phyloP scores from a whole-genome alignment of 2,329 filamentous ascomycete genomes.

The Talaromyces amestolkiae region DNA sequence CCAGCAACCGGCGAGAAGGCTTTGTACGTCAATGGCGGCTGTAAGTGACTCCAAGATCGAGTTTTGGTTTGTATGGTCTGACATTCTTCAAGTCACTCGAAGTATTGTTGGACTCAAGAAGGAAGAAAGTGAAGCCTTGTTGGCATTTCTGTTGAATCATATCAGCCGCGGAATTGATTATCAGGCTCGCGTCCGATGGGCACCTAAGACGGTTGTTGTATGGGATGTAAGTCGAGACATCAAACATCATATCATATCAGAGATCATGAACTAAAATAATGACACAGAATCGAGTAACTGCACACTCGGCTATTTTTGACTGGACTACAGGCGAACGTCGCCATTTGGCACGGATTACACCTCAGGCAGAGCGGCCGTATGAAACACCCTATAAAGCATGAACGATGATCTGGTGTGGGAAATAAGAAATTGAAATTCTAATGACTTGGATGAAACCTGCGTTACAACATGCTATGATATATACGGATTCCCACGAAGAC shows the following conservation, averaged over 20 bases:
- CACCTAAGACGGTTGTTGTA: conserved; percentile 26
- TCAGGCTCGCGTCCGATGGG: conserved; percentile 29
- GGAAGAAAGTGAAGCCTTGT: conserved; percentile 41
- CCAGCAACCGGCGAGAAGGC: conserved; percentile 36
- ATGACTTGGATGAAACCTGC: background rate
- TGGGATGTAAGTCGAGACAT: conserved; percentile 37
- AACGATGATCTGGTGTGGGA: background rate
- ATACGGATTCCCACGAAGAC: too few relatives aligned
- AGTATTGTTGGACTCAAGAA: conserved; percentile 45
- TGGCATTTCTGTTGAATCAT: conserved; percentile 37
- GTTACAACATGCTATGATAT: too few relatives aligned
- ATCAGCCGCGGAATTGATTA: conserved; percentile 22
- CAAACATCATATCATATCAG: conserved; percentile 15
- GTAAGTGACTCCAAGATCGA: conserved; percentile 25
- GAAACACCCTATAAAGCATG: conserved; percentile 14
- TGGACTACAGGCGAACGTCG: conserved; percentile 28
- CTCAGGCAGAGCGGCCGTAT: conserved; percentile 27
- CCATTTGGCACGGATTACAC: conserved; percentile 31
- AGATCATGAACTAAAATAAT: conserved; percentile 33
- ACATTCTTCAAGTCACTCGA: conserved; percentile 9
- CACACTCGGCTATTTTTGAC: conserved; percentile 37
- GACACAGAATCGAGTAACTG: conserved; percentile 35
- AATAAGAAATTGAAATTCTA: background rate
- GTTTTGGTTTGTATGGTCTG: background rate
- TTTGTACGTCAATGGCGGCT: conserved; percentile 35